Evolutionary conservation across 352 stramenopile genomes (phyloP).

Genomic region (Blastocystis sp.): DNA sequence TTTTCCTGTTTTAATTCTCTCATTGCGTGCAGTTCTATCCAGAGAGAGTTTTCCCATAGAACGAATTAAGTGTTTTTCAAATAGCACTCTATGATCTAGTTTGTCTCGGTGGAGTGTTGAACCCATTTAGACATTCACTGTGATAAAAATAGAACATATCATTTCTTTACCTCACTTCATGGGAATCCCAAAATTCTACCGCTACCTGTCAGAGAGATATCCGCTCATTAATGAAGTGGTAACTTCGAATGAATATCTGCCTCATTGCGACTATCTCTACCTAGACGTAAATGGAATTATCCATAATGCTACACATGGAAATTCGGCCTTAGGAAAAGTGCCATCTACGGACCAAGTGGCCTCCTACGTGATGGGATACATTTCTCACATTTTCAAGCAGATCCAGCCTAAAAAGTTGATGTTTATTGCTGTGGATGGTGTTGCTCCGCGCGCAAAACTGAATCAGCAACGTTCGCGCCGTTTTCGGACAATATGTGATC

Average conservation of each 20-base stretch:
- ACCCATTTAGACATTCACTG: no score
- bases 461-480: slow-evolving; percentile 95
- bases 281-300: slow-evolving; percentile 99
- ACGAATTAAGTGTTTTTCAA: no score
- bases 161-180: slow-evolving; percentile 64
- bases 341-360: slow-evolving; percentile 87
- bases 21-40: no score
- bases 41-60: no score
- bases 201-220: slow-evolving; percentile 87
- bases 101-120: no score
- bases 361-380: slow-evolving; percentile 79
- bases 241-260: slow-evolving; percentile 88
- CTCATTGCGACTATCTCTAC: slow-evolving; percentile 97
- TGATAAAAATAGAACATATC: no score
- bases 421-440: slow-evolving; percentile 96
- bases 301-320: slow-evolving; percentile 94
- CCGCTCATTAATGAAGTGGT: slow-evolving; percentile 95
- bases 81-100: no score
- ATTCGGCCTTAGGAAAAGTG: slow-evolving; percentile 72
- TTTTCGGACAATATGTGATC: slow-evolving; percentile 74
- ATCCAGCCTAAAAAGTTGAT: slow-evolving; percentile 90
- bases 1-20: no score
- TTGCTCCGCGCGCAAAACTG: slow-evolving; percentile 94
- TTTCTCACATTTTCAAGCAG: slow-evolving; percentile 86
- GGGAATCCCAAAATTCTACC: slow-evolving; percentile 85